Base-by-base conservation (phyloP, 1,139 yeast genomes). In the Hemisphaericaspora xylanilytica region DNA sequence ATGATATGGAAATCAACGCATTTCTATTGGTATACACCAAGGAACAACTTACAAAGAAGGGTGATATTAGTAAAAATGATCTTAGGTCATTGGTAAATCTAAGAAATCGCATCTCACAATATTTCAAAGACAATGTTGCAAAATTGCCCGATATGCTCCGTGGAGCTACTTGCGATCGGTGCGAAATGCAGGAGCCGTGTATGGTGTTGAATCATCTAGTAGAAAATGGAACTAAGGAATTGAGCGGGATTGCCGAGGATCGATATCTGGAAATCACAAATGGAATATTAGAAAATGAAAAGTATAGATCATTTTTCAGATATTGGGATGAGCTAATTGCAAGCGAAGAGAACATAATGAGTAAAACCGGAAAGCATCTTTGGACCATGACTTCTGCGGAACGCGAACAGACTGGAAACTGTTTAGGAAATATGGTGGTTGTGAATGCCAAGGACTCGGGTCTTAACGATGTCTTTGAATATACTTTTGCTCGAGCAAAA, bases 11-110 rank as follows among this genome's bases (percentile, higher is more conserved):
- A 28, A 74, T 86, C 3, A 67, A 73, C 9, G 77, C 80, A 41
- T 87, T 84, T 37, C 61, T 89, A 31, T 64, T 92, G 31, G 86
- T 85, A 14, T 92, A 90, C 58, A 80, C 96, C 0, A 82, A 81
- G 45, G 72, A 75, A 27, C 70, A 73, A 35, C 67, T 75, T 24
- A 74, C 85, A 28, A 72, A 75, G 31, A 70, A 77, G 36, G 75
- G 77, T 45, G 84, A 85, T 28, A 69, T 84, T 4, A 64, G 71
- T 25, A 53, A 61, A 11, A 63, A 77, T 6, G 87, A 85, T 38
- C 58, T 90, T 39, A 73, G 83, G 41, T 73, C 81, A 39, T 63
- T 83, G 46, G 63, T 84, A 14, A 81, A 85, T 54, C 68, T 83
- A 36, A 68, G 98, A 40, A 92, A 92, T 53, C 66, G 75, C 33